A percentile compares a stretch with the other conserved stretches of the same genome.
phyloP scores from a whole-genome alignment of 2,329 filamentous ascomycete genomes.

The Scedosporium dehoogii region DNA sequence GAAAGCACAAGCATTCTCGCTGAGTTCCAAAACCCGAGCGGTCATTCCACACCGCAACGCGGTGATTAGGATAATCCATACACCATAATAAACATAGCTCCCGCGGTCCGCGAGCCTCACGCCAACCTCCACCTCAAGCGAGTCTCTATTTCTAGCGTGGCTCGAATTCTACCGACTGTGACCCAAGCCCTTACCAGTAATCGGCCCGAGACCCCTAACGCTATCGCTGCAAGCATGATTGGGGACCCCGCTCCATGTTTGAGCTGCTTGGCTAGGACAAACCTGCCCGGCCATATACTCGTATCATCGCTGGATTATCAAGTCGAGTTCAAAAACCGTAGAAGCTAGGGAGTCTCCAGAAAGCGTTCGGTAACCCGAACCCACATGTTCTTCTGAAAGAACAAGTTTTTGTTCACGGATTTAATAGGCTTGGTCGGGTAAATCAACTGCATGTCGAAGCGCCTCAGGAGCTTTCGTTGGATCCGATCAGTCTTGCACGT shows the following conservation, averaged over 20 bases:
- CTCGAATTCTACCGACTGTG: not conserved
- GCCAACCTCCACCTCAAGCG: constrained; percentile 5
- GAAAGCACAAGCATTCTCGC: too few species aligned
- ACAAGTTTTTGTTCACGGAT: not conserved
- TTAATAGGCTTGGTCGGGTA: not conserved
- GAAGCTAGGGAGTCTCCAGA: not conserved
- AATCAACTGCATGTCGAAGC: not conserved
- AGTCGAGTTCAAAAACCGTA: too few species aligned
- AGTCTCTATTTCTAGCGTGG: constrained; percentile 5
- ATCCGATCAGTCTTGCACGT: not conserved
- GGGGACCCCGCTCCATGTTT: constrained; percentile 18
- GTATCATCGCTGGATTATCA: too few species aligned
- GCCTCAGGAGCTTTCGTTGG: not conserved
- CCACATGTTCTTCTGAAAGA: constrained; percentile 1
- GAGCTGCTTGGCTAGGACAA: constrained; percentile 44
- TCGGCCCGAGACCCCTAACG: constrained; percentile 47
- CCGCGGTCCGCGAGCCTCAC: not conserved
- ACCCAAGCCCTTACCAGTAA: constrained; percentile 47
- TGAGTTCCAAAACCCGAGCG: too few species aligned
- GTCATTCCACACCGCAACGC: too few species aligned
- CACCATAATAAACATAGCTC: not conserved
- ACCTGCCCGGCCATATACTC: too few species aligned
- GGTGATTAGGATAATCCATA: too few species aligned
- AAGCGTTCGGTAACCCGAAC: not conserved
- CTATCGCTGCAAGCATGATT: constrained; percentile 28